A percentile compares a stretch with the other conserved stretches of the same genome.
Evolutionary conservation across 805 yeast genomes (phyloP).

Genomic region (Yarrowia sp.): DNA sequence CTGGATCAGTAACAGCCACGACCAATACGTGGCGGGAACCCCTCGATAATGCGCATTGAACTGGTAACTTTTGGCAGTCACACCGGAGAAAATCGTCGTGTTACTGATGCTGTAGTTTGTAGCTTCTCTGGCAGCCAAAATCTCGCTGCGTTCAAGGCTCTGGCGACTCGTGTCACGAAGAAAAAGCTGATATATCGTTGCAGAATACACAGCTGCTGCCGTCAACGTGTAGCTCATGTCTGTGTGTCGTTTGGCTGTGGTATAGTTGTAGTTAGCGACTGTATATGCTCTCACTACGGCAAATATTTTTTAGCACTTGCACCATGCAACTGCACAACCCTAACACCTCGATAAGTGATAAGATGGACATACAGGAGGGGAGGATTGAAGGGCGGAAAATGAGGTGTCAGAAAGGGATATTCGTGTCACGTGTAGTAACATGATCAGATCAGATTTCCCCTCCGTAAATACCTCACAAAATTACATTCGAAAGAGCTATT

Average conservation of each 20-base stretch:
- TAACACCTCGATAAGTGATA: constrained; percentile 16
- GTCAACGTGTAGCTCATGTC: constrained; percentile 16
- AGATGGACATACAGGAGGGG: not conserved
- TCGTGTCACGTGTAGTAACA: too few species aligned
- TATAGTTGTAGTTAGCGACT: too few species aligned
- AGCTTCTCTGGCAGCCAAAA: constrained; percentile 32
- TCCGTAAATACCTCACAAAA: too few species aligned
- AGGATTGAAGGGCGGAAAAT: too few species aligned
- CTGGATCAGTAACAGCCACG: constrained; percentile 22
- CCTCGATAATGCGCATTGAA: constrained; percentile 25
- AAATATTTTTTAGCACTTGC: constrained; percentile 24
- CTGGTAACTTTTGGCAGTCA: constrained; percentile 17
- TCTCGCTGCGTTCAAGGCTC: constrained; percentile 18
- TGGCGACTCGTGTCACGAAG: constrained; percentile 3
- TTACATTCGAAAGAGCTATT: too few species aligned
- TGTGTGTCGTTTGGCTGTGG: not conserved
- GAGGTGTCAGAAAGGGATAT: too few species aligned
- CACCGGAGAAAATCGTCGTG: constrained; percentile 15
- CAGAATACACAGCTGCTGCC: constrained; percentile 20
- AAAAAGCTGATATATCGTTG: constrained; percentile 29
- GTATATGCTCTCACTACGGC: not conserved
- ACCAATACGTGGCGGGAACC: constrained; percentile 26
- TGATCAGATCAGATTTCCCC: too few species aligned
- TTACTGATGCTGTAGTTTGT: constrained; percentile 29
- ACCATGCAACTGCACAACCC: constrained; percentile 24